Percentiles rank a stretch among this genome's conserved stretches.
phyloP scores from a whole-genome alignment of 1,139 yeast genomes.

The Geotrichum klebahnii region DNA sequence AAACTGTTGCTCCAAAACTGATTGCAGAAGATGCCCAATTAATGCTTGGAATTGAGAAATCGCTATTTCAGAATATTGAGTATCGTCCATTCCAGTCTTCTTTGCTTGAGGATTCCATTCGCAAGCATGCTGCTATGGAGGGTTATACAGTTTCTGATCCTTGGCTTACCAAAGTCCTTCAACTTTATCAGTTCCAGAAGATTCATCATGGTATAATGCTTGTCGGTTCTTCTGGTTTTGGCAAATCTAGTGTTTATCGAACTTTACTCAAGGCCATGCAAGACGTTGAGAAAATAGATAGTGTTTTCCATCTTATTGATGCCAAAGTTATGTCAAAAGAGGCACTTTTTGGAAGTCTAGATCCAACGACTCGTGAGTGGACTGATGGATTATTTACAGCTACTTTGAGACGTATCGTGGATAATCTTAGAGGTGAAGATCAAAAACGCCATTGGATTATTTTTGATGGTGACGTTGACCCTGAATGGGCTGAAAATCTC shows the following conservation, averaged over 20 bases:
- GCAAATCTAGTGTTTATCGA: constrained; percentile 61
- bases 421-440: constrained; percentile 57
- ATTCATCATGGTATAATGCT: constrained; percentile 77
- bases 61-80: constrained; percentile 34
- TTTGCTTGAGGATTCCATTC: constrained; percentile 26
- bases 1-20: constrained; percentile 64
- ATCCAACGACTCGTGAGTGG: constrained; percentile 84
- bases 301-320: constrained; percentile 52
- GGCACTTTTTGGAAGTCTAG: constrained; percentile 65
- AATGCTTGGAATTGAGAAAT: constrained; percentile 39
- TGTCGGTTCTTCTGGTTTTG: constrained; percentile 73
- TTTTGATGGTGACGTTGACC: constrained; percentile 92
- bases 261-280: constrained; percentile 49
- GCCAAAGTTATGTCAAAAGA: constrained; percentile 71
- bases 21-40: constrained; percentile 48
- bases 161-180: constrained; percentile 59
- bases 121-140: constrained; percentile 29
- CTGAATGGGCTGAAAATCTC: constrained; percentile 87
- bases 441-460: constrained; percentile 67
- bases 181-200: constrained; percentile 59
- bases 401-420: constrained; percentile 56
- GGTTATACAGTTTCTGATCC: constrained; percentile 37
- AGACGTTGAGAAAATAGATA: constrained; percentile 40
- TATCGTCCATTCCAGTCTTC: constrained; percentile 27
- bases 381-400: constrained; percentile 79